Percentiles rank a stretch among this genome's conserved stretches.
These are phyloP conservation scores for Penicillium sp. DNA, from an alignment of 2,329 filamentous ascomycete species.

Conservation along the genomic window DNA sequence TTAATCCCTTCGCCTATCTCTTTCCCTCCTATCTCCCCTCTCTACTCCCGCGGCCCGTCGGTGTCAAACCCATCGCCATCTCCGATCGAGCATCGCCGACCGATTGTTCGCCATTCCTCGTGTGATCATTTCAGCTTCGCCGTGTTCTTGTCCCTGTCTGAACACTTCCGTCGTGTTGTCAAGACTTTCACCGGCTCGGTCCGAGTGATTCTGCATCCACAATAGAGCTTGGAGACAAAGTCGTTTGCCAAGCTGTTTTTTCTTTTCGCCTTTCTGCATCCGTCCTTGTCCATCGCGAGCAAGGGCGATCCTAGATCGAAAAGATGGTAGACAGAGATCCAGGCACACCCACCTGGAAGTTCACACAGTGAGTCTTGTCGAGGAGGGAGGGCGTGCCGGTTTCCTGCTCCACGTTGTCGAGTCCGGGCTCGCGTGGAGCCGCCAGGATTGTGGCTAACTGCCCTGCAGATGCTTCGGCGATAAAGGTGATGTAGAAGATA, in stretches of 20 bases:
- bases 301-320: slow-evolving; percentile 47
- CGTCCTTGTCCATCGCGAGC: slow-evolving; percentile 19
- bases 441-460: slow-evolving; percentile 10
- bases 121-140: not conserved
- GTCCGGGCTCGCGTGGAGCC: not conserved
- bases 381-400: not conserved
- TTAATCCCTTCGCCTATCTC: slow-evolving; percentile 11
- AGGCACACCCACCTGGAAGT: slow-evolving; percentile 97
- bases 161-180: slow-evolving; percentile 11
- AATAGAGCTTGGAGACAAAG: slow-evolving; percentile 20
- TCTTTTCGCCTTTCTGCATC: slow-evolving; percentile 19
- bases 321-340: slow-evolving; percentile 95
- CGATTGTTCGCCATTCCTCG: slow-evolving; percentile 8
- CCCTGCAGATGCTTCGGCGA: slow-evolving; percentile 87
- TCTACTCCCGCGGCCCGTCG: slow-evolving; percentile 11
- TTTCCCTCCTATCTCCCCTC: slow-evolving; percentile 8
- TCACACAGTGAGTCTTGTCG: slow-evolving; percentile 81
- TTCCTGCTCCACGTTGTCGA: not conserved
- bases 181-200: slow-evolving; percentile 3
- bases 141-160: slow-evolving; percentile 9
- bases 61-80: slow-evolving; percentile 15
- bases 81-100: slow-evolving; percentile 12
- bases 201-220: slow-evolving; percentile 10
- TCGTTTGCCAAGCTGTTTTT: slow-evolving; percentile 7
- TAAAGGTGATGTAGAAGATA: slow-evolving; percentile 98